Evolutionary conservation across 139 green algal genomes (phyloP), one percentile per base, ranked within the genome.

Genomic region (Chlorella sp.): DNA sequence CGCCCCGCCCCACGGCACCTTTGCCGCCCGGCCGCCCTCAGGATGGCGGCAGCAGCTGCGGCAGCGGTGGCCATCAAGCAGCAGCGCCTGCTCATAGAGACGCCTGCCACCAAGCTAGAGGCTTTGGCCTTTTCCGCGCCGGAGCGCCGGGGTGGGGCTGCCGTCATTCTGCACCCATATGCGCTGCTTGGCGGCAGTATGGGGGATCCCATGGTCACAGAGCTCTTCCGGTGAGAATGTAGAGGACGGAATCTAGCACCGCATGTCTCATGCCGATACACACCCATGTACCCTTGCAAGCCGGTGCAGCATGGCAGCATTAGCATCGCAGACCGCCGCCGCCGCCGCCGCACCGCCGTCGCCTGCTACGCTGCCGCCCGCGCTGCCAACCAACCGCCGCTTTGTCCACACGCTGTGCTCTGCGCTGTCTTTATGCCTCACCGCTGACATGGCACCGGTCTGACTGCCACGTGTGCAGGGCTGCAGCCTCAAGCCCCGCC

Each of bases 111-210:
- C 0, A 7, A 81, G 39, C 84, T 88, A 15, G 84, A 88, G 34
- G 64, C 36, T 9, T 48, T 88, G 4, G 68, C 77, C 32, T 81
- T 32, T 28, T 40, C 71, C 3, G 73, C 73, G 22, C 37, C 39
- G 11, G 37, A 80, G 37, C 64, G 90, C 32, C 5, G 26, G 40
- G 68, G 30, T 28, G 68, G 66, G 5, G 84, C 84, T 1, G 84
- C 79, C 0, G 21, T 93, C 19, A 68, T 93, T 39, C 34, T 93
- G 34, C 91, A 93, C 1, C 91, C 91, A 9, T 93, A 93, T 60
- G 64, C 83, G 30, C 32, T 60, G 11, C 83, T 93, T 1, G 91
- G 91, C 19, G 91, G 91, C 37, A 85, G 60, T 18, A 93, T 93
- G 89, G 39, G 77, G 0, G 91, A 93, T 75, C 78, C 37, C 15